phyloP scores from a whole-genome alignment of 371 early-diverging fungal species.

The Umbelopsis sp. region DNA sequence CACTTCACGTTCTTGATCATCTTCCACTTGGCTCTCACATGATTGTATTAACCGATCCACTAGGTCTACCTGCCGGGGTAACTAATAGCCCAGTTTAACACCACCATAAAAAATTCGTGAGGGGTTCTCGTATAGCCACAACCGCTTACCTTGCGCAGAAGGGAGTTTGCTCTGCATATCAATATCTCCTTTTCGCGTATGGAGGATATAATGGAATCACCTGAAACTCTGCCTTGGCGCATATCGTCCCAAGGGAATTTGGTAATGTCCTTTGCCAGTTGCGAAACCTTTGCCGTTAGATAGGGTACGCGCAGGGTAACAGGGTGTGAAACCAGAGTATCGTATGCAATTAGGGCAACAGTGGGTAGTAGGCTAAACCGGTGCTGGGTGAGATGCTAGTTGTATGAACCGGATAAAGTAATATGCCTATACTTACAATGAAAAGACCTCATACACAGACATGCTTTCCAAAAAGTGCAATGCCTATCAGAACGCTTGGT shows the following conservation, averaged over 20 bases:
- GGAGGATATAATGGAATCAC: conserved; percentile 49
- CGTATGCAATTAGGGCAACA: conserved; percentile 74
- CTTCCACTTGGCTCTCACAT: conserved; percentile 51
- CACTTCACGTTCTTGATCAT: conserved; percentile 63
- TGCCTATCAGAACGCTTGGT: conserved; percentile 40
- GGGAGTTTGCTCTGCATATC: conserved; percentile 65
- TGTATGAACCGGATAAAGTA: background rate
- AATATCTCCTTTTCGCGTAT: conserved; percentile 62
- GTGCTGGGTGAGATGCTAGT: background rate
- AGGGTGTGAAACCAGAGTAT: conserved; percentile 71
- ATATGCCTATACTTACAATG: conserved; percentile 48
- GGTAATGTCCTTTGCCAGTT: conserved; percentile 49
- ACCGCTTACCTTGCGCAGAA: conserved; percentile 60
- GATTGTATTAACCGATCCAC: conserved; percentile 60
- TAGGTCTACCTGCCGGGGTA: conserved; percentile 71
- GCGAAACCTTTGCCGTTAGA: conserved; percentile 46
- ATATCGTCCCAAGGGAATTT: conserved; percentile 60
- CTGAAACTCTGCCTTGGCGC: conserved; percentile 35
- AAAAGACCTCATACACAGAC: conserved; percentile 66
- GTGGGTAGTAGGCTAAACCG: conserved; percentile 70
- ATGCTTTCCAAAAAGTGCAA: conserved; percentile 75
- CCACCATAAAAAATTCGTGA: too few species aligned
- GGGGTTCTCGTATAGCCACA: background rate
- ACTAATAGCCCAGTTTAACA: conserved; percentile 35
- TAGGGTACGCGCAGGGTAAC: conserved; percentile 50